Conservation (phyloP, 331 rosid genomes). For the Acacia pycnantha region DNA sequence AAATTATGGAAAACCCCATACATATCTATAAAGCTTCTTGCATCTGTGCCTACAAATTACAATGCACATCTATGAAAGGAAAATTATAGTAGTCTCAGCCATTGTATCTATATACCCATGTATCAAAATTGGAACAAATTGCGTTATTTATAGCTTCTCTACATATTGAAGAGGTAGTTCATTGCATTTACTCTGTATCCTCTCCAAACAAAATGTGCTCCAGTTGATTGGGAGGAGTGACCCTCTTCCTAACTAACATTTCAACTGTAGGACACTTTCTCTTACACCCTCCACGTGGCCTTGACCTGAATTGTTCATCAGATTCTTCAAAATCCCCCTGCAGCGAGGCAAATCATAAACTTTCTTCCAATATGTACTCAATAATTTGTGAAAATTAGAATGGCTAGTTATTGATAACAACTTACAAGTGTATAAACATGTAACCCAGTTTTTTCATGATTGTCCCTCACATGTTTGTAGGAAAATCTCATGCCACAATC, state of each 20-base stretch:
- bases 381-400: neutral
- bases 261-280: conserved; percentile 17
- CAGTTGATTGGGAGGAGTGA: conserved; percentile 39
- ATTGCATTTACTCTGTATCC: neutral
- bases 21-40: no score
- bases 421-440: conserved; percentile 62
- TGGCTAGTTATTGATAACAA: neutral
- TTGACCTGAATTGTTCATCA: conserved; percentile 55
- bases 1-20: no score
- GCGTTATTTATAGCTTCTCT: no score
- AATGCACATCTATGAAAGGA: no score
- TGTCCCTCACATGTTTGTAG: conserved; percentile 71
- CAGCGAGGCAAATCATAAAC: neutral
- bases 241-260: conserved; percentile 61
- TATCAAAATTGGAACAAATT: no score
- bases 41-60: no score
- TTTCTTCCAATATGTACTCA: neutral
- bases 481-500: conserved; percentile 72
- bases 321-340: conserved; percentile 67
- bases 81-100: no score
- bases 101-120: no score
- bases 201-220: conserved; percentile 26
- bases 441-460: conserved; percentile 56
- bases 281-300: conserved; percentile 63
- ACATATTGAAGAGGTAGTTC: no score